Evolutionary conservation across 495 filamentous ascomycete genomes (phyloP).

Genomic region (Penicillium nucicola): DNA sequence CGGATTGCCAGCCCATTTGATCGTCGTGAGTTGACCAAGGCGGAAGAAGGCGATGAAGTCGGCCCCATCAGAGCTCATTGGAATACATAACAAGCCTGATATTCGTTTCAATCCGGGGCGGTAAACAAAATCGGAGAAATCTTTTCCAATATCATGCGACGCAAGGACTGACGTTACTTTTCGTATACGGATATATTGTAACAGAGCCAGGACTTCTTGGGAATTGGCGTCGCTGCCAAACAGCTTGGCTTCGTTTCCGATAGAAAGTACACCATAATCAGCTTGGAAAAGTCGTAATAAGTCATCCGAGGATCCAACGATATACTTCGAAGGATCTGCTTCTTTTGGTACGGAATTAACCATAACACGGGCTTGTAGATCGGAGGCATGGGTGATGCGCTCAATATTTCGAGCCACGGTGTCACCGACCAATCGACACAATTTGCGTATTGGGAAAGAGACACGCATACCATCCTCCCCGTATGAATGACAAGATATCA

Average conservation of each 20-base stretch:
- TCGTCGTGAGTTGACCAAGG: constrained; percentile 70
- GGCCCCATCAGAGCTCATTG: constrained; percentile 67
- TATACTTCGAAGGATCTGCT: constrained; percentile 85
- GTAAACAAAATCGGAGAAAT: constrained; percentile 83
- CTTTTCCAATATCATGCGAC: constrained; percentile 70
- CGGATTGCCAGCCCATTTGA: constrained; percentile 92
- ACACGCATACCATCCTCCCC: constrained; percentile 82
- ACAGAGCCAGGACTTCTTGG: constrained; percentile 80
- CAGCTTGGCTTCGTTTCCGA: constrained; percentile 86
- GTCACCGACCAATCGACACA: constrained; percentile 93
- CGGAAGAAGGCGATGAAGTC: constrained; percentile 96
- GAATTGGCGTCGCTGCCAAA: constrained; percentile 72
- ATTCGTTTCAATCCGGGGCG: constrained; percentile 75
- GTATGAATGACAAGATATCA: constrained; percentile 86
- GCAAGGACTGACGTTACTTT: constrained; percentile 71
- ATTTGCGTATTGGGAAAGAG: constrained; percentile 85
- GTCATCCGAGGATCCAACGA: constrained; percentile 87
- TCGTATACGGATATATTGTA: constrained; percentile 81
- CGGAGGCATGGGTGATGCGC: constrained; percentile 79
- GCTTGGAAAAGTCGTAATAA: constrained; percentile 82
- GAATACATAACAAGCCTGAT: constrained; percentile 80
- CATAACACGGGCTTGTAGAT: constrained; percentile 56
- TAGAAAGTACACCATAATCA: constrained; percentile 83
- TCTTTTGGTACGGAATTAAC: constrained; percentile 63
- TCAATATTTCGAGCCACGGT: constrained; percentile 86